These are phyloP conservation scores for Lachnellula hyalina DNA, from an alignment of 2,329 filamentous ascomycete species.

Conservation along the genomic window DNA sequence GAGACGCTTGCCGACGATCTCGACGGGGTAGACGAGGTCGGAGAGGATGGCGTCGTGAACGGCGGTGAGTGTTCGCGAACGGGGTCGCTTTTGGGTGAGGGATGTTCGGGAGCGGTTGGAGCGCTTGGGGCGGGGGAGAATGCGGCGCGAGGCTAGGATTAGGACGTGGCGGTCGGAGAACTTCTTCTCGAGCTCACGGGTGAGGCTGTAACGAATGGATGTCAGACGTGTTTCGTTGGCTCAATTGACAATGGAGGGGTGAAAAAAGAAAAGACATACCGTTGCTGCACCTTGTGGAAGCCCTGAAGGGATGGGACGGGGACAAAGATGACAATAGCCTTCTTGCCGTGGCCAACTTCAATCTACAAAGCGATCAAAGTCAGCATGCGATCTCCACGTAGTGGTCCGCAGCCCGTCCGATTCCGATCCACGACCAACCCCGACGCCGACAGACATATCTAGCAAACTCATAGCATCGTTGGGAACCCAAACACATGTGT, in stretches of 20 bases:
- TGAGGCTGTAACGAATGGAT: conserved; percentile 59
- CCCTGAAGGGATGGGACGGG: conserved; percentile 96
- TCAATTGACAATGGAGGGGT: too few relatives aligned
- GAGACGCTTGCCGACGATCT: conserved; percentile 99
- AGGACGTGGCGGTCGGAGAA: conserved; percentile 99
- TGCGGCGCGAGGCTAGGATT: conserved; percentile 97
- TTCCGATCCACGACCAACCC: conserved; percentile 41
- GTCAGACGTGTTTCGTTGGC: neutral
- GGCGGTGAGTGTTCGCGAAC: conserved; percentile 93
- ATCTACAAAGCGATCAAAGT: conserved; percentile 72
- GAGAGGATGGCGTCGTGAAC: conserved; percentile 98
- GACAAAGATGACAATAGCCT: conserved; percentile 99
- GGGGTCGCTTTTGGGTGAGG: conserved; percentile 98
- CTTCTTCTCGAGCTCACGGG: conserved; percentile 99
- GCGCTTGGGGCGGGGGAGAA: conserved; percentile 97
- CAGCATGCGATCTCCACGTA: conserved; percentile 69
- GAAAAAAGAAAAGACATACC: conserved; percentile 56
- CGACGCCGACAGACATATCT: conserved; percentile 27
- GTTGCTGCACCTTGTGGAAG: conserved; percentile 99
- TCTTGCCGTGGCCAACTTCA: conserved; percentile 99
- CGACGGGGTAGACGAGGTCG: conserved; percentile 98
- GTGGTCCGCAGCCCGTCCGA: conserved; percentile 74
- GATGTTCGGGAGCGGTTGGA: conserved; percentile 93
- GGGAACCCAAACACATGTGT: conserved; percentile 4
- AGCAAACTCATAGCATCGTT: conserved; percentile 14